Percentiles rank a stretch among this genome's conserved stretches.
These are phyloP conservation scores for thale cress (Arabidopsis thaliana) DNA, from an alignment of 345 rosid species.

Conservation along the genomic window DNA sequence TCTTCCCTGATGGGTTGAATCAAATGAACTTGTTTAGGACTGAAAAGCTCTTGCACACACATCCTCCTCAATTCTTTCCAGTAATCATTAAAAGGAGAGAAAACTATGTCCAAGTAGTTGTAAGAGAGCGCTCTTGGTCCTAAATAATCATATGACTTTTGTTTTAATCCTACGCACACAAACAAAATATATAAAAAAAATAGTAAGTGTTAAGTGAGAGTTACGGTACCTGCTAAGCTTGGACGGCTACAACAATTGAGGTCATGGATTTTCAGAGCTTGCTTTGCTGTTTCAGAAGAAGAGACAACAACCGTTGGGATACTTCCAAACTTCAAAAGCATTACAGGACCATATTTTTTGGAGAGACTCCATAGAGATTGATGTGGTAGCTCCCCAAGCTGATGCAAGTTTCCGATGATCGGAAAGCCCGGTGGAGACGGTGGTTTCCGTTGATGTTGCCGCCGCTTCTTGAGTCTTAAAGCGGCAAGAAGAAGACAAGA, in stretches of 20 bases:
- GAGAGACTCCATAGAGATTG: constrained; percentile 48
- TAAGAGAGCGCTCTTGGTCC: constrained; percentile 54
- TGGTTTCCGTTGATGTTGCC: constrained; percentile 5
- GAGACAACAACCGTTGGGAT: constrained; percentile 41
- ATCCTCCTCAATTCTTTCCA: constrained; percentile 57
- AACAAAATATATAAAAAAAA: background rate
- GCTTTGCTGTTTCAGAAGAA: constrained; percentile 35
- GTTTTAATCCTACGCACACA: background rate
- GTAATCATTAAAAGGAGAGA: constrained; percentile 49
- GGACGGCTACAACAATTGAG: constrained; percentile 43
- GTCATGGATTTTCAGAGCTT: constrained; percentile 33
- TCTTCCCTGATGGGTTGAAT: constrained; percentile 50
- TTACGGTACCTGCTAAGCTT: constrained; percentile 15
- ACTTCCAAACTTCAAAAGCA: constrained; percentile 44
- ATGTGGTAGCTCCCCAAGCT: constrained; percentile 43
- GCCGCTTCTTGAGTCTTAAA: constrained; percentile 36
- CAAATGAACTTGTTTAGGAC: constrained; percentile 40
- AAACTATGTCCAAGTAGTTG: constrained; percentile 52
- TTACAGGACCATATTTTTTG: constrained; percentile 42
- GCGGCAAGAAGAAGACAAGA: constrained; percentile 17
- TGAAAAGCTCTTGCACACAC: constrained; percentile 51
- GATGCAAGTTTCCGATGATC: constrained; percentile 50
- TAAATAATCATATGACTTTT: background rate
- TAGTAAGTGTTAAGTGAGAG: background rate
- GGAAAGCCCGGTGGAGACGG: constrained; percentile 44